Evolutionary conservation across 106 monocot species (phyloP), one percentile per base, ranked within the genome.

Genomic region (Hemerocallis citrina): DNA sequence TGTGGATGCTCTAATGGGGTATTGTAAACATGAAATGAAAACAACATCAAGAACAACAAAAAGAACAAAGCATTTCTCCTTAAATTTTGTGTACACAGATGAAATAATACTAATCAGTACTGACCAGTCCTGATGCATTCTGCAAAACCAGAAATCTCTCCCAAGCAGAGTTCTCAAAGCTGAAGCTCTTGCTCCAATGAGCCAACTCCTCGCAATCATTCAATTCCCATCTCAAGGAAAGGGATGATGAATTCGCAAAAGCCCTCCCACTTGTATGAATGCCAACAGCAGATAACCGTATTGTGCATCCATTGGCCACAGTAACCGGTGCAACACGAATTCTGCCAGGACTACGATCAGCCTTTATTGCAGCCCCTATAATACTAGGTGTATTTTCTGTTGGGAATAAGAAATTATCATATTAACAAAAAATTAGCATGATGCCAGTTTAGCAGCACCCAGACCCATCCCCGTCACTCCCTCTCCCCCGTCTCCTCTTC

Each of bases 231-330:
- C 65, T 88, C 69, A 98, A 75, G 37, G 33, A 72, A 66, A 98
- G 85, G 57, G 98, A 98, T 56, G 98, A 98, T 52, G 92, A 84
- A 75, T 98, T 98, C 31, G 98, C 91, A 85, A 92, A 98, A 68
- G 71, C 37, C 52, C 49, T 93, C 93, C 68, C 74, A 48, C 59
- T 75, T 20, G 15, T 39, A 74, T 93, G 89, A 52, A 82, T 63
- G 37, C 81, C 77, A 63, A 75, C 69, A 80, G 85, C 79, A 89
- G 82, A 73, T 39, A 93, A 22, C 31, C 85, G 67, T 52, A 89
- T 75, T 24, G 65, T 79, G 16, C 73, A 70, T 30, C 79, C 78
- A 72, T 85, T 82, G n/a, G 85, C 77, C 16, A 89, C 77, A 33
- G 61, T 63, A 51, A 85, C 49, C 52, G 82, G 76, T 61, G 76